phyloP scores from a whole-genome alignment of 345 rosid genomes.

The Salix udensis region DNA sequence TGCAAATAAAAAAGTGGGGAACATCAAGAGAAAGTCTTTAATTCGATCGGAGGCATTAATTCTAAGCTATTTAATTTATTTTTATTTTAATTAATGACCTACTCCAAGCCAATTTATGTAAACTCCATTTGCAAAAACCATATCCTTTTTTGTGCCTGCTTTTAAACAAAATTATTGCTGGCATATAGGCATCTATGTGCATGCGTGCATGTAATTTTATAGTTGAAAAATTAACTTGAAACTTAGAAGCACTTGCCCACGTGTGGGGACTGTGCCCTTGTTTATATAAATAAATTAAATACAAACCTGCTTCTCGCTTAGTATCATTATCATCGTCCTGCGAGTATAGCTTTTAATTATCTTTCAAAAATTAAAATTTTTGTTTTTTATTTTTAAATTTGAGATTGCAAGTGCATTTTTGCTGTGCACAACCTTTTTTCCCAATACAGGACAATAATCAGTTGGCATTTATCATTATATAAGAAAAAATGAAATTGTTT shows the following conservation, averaged over 20 bases:
- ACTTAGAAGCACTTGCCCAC: not conserved
- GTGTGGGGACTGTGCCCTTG: not conserved
- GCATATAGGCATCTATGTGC: not conserved
- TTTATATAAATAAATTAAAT: not conserved
- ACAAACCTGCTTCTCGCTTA: not conserved
- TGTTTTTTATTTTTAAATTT: not conserved
- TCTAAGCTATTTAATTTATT: not conserved
- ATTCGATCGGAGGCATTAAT: not conserved
- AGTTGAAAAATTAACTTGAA: not conserved
- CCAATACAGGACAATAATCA: not conserved
- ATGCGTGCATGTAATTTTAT: conserved; percentile 1
- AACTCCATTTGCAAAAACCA: not conserved
- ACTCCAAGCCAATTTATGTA: not conserved
- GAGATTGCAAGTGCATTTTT: not conserved
- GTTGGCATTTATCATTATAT: not conserved
- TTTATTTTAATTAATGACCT: not conserved
- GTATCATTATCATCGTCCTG: not conserved
- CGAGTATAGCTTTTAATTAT: not conserved
- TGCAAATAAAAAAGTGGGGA: not conserved
- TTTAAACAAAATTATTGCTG: not conserved
- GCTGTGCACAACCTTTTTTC: not conserved
- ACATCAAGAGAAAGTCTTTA: not conserved
- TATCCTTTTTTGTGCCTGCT: not conserved
- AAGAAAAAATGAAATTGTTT: not conserved
- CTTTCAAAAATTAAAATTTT: not conserved